phyloP scores from a whole-genome alignment of 192 early-diverging fungal species.

The Spinellus fusiger region DNA sequence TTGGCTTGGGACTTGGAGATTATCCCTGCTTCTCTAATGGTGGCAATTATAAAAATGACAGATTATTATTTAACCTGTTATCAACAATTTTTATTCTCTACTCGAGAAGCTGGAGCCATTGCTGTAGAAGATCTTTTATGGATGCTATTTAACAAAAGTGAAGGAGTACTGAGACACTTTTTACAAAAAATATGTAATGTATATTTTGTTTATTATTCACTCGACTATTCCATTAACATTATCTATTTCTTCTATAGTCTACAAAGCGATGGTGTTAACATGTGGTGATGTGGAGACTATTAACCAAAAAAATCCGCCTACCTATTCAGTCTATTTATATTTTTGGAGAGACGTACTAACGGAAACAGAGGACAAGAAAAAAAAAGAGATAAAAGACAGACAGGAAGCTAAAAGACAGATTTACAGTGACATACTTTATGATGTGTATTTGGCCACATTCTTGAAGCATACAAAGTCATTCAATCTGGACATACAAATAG shows the following conservation, averaged over 20 bases:
- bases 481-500: conserved; percentile 39
- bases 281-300: conserved; percentile 31
- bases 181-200: conserved; percentile 40
- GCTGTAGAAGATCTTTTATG: conserved; percentile 49
- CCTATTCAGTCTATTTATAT: conserved; percentile 47
- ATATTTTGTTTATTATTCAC: neutral
- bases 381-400: conserved; percentile 11
- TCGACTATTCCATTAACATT: neutral
- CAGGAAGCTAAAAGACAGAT: conserved; percentile 4
- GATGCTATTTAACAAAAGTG: conserved; percentile 44
- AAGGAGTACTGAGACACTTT: conserved; percentile 36
- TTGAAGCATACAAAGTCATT: conserved; percentile 38
- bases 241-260: conserved; percentile 27
- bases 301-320: conserved; percentile 17
- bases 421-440: conserved; percentile 44
- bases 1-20: conserved; percentile 43
- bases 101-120: conserved; percentile 37
- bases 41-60: conserved; percentile 37
- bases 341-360: conserved; percentile 60
- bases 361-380: conserved; percentile 7
- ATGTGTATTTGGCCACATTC: conserved; percentile 40
- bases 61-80: conserved; percentile 43
- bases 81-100: conserved; percentile 36
- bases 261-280: conserved; percentile 47
- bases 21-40: conserved; percentile 40